phyloP scores from a whole-genome alignment of 2,329 filamentous ascomycete species.

The Aspergillus terreus region DNA sequence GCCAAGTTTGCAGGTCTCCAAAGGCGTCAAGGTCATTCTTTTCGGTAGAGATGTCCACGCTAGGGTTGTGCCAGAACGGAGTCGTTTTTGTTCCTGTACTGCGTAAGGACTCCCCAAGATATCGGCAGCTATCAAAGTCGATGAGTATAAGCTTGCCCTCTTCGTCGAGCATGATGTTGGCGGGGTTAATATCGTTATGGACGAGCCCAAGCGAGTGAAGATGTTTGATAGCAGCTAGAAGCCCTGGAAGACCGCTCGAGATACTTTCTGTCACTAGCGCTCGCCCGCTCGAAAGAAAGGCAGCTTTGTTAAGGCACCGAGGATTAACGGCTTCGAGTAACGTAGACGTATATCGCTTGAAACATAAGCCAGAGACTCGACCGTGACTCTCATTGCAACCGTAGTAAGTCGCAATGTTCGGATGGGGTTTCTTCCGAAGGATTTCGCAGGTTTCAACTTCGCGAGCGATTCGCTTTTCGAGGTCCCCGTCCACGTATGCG shows the following conservation, averaged over 20 bases:
- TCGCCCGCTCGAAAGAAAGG: slow-evolving; percentile 17
- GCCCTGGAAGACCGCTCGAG: slow-evolving; percentile 13
- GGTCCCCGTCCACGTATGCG: too few species aligned
- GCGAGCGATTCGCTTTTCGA: slow-evolving; percentile 15
- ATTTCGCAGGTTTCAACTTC: slow-evolving; percentile 22
- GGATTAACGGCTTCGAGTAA: slow-evolving; percentile 22
- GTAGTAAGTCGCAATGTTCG: slow-evolving; percentile 25
- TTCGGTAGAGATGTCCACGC: too few species aligned
- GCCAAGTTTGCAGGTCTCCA: too few species aligned
- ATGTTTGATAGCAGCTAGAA: slow-evolving; percentile 26
- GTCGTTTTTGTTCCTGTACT: too few species aligned
- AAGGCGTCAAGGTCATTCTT: too few species aligned
- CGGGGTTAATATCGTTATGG: slow-evolving; percentile 29
- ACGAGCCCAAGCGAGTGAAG: slow-evolving; percentile 26
- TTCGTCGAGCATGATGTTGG: slow-evolving; percentile 28
- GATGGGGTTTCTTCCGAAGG: slow-evolving; percentile 22
- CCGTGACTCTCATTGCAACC: slow-evolving; percentile 13
- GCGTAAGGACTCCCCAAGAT: slow-evolving; percentile 15
- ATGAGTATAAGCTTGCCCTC: slow-evolving; percentile 22
- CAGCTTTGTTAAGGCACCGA: slow-evolving; percentile 11
- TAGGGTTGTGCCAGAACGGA: too few species aligned
- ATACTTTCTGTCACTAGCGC: slow-evolving; percentile 12
- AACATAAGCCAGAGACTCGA: slow-evolving; percentile 24
- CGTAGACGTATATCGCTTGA: slow-evolving; percentile 19
- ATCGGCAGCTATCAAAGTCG: slow-evolving; percentile 29